Base-by-base conservation (phyloP, 1,139 yeast species). In the Pichia sp. region DNA sequence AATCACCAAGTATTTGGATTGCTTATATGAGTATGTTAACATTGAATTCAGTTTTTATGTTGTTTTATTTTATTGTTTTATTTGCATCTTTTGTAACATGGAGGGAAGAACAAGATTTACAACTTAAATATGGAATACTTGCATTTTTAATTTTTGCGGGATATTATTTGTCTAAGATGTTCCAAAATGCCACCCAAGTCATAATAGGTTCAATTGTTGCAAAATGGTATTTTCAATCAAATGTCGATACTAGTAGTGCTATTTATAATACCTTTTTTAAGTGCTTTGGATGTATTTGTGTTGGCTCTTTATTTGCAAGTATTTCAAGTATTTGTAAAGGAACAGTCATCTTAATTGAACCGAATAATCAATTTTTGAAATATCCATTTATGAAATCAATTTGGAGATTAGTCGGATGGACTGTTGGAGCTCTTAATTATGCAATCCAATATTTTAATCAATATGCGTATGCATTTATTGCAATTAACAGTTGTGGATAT, bases 151-250 rank as follows among this genome's bases (percentile, higher is more conserved):
- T 48, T 1, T 87, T 89, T 64, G 87, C 95, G 3, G 95, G 95
- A 7, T 87, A 76, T 61, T 85, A 82, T 63, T 82, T 87, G 49
- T 73, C 94, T 5, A 96, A 87, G 61, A 94, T 87, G 29, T 73
- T 86, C 52, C 80, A 81, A 65, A 87, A 85, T 56, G 75, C 86
- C n/a, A 79, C 87, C 40, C 95, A 90, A 60, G 82, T 84, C 31
- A 78, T 90, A 0, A 80, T 87, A 43, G 74, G 94, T 23, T 95
- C 96, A 30, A 78, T 87, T 27, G 89, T 76, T 60, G 96, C 96
- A 8, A 78, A 92, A n/a, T 89, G 96, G 96, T 89, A 86, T 64
- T 89, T 94, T 7, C 73, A 80, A 66, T 95, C 96, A 29, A 74
- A 66, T 55, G 76, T 76, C 66, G 92, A 94, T 6, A 92, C 94